Conservation (phyloP, 345 rosid genomes). For the Conringia planisiliqua region DNA sequence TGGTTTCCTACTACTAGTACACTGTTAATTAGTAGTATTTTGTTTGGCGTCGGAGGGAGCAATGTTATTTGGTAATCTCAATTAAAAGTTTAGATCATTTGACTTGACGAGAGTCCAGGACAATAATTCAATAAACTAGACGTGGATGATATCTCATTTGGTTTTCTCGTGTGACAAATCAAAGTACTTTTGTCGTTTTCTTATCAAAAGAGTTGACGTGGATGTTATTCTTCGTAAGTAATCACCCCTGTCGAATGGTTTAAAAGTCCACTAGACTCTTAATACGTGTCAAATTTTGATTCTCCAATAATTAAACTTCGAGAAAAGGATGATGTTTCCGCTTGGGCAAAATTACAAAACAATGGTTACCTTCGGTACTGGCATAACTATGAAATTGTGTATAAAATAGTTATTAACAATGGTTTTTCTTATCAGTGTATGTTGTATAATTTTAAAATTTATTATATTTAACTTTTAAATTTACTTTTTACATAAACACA, state of each 20-base stretch:
- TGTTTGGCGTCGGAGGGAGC: not conserved
- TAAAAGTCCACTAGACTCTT: not conserved
- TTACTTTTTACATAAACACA: no score
- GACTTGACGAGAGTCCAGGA: not conserved
- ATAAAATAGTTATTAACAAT: no score
- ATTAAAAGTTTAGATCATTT: not conserved
- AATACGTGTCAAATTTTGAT: conserved; percentile 11
- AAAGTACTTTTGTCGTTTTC: conserved; percentile 20
- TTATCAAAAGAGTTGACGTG: not conserved
- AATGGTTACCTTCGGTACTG: not conserved
- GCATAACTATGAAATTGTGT: no score
- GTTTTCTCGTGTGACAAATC: not conserved
- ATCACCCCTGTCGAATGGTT: conserved; percentile 9
- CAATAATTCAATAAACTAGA: not conserved
- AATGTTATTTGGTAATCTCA: not conserved
- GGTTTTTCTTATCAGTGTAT: no score
- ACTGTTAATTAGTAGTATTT: no score
- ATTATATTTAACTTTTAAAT: no score
- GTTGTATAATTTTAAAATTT: no score
- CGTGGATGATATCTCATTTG: not conserved
- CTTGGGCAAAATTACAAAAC: not conserved
- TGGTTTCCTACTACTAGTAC: not conserved
- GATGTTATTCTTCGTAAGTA: conserved; percentile 12
- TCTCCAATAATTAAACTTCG: not conserved
- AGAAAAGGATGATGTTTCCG: not conserved